Evolutionary conservation across 305 asterid species (phyloP).

Genomic region (Coffea humblotiana): DNA sequence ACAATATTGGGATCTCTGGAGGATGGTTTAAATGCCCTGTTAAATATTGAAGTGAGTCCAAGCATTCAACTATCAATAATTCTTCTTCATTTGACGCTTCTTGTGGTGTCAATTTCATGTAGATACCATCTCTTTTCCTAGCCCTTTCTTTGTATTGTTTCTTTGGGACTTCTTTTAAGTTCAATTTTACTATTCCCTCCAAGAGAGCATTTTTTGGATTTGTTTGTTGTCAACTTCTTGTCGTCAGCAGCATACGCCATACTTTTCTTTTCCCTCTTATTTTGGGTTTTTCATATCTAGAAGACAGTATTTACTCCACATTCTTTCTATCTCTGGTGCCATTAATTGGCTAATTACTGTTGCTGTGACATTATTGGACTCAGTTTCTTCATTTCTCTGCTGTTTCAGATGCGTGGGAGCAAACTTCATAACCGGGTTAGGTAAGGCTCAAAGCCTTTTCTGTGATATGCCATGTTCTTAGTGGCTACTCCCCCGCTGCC

Average conservation of each 20-base stretch:
- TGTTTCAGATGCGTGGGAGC: conserved; percentile 87
- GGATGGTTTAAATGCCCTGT: conserved; percentile 87
- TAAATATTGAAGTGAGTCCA: conserved; percentile 80
- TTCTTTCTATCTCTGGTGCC: neutral
- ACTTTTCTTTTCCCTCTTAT: neutral
- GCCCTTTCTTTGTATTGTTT: neutral
- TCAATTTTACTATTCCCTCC: neutral
- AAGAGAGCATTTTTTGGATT: neutral
- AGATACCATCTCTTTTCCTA: neutral
- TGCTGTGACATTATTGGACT: neutral
- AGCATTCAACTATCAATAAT: neutral
- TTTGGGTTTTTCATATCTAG: neutral
- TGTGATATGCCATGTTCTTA: neutral
- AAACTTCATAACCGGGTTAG: conserved; percentile 96
- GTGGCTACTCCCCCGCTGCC: neutral
- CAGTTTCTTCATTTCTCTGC: conserved; percentile 11
- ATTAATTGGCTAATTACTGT: neutral
- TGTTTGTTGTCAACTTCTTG: neutral
- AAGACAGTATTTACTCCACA: neutral
- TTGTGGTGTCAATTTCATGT: neutral
- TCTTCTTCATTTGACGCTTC: neutral
- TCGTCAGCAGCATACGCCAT: neutral
- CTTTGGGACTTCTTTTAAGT: neutral
- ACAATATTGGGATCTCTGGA: conserved; percentile 63
- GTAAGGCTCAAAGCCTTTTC: conserved; percentile 33